Conservation (phyloP, 2,329 filamentous ascomycete species). For the Akanthomyces uredinophilus region DNA sequence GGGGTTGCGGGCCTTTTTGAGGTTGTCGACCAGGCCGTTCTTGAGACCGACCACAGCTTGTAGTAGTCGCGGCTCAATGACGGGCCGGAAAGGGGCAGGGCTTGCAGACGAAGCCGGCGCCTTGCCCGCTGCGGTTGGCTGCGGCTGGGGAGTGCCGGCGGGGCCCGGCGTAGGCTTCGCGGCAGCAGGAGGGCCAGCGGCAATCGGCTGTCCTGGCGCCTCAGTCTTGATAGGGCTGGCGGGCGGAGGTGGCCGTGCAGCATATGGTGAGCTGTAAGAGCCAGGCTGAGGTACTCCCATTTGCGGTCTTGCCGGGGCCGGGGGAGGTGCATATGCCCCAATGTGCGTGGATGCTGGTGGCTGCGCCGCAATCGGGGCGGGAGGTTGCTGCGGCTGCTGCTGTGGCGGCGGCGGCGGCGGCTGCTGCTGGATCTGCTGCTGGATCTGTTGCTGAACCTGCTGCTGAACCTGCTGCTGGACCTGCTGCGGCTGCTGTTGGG, state of each 20-base stretch:
- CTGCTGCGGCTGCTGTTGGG: conserved; percentile 14
- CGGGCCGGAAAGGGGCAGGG: conserved; percentile 27
- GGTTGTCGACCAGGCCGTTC: conserved; percentile 41
- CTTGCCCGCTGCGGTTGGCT: conserved; percentile 18
- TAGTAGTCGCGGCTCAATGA: conserved; percentile 41
- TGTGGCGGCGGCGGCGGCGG: conserved; percentile 18
- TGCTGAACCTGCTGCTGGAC: conserved; percentile 12
- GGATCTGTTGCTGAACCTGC: conserved; percentile 18
- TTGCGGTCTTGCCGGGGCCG: conserved; percentile 31
- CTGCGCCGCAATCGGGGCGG: conserved; percentile 22
- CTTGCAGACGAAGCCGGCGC: conserved; percentile 24
- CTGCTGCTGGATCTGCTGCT: conserved; percentile 12
- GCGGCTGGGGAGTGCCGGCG: conserved; percentile 15
- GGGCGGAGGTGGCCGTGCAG: conserved; percentile 27
- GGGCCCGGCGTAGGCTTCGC: conserved; percentile 4
- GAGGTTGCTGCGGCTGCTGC: conserved; percentile 21
- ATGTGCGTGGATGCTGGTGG: conserved; percentile 23
- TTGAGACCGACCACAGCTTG: conserved; percentile 41
- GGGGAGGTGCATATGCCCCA: conserved; percentile 31
- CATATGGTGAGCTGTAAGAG: conserved; percentile 34
- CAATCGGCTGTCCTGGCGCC: conserved; percentile 14
- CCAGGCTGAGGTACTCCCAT: conserved; percentile 28
- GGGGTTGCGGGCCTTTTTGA: conserved; percentile 37
- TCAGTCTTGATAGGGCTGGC: conserved; percentile 7
- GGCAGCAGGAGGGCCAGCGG: neutral